phyloP scores from a whole-genome alignment of 352 stramenopile genomes.

The Phytopythium montanum region DNA sequence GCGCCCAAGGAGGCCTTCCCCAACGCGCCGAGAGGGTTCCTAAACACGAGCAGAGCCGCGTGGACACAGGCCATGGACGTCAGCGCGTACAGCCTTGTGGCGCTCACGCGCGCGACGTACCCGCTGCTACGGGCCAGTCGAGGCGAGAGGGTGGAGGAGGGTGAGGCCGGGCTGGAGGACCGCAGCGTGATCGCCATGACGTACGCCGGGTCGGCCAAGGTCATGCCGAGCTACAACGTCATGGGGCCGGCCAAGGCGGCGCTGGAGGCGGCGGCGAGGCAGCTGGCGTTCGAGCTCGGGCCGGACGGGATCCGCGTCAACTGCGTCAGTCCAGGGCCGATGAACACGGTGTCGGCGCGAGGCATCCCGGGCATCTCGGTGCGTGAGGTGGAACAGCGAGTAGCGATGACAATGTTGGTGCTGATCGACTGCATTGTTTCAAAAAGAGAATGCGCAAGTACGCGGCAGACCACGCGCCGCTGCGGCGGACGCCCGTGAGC shows the following conservation, averaged over 20 bases:
- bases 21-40: constrained; percentile 28
- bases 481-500: neutral
- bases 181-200: constrained; percentile 85
- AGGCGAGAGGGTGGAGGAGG: constrained; percentile 5
- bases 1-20: constrained; percentile 75
- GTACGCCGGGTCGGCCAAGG: constrained; percentile 80
- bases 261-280: constrained; percentile 78
- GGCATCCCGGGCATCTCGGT: constrained; percentile 88
- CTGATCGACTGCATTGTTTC: neutral
- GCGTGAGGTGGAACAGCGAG: too few relatives aligned
- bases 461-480: constrained; percentile 18
- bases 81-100: constrained; percentile 90
- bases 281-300: constrained; percentile 82
- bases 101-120: constrained; percentile 60
- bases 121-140: constrained; percentile 34
- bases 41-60: constrained; percentile 33
- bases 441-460: constrained; percentile 4
- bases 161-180: constrained; percentile 13
- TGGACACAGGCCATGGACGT: constrained; percentile 84
- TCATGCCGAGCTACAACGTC: constrained; percentile 89
- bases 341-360: constrained; percentile 90
- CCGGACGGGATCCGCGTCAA: constrained; percentile 85
- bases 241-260: constrained; percentile 92
- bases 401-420: neutral
- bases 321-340: constrained; percentile 85